Base-by-base conservation (phyloP, 768 basidiomycete genomes). In the Xerocomellus intermedius region DNA sequence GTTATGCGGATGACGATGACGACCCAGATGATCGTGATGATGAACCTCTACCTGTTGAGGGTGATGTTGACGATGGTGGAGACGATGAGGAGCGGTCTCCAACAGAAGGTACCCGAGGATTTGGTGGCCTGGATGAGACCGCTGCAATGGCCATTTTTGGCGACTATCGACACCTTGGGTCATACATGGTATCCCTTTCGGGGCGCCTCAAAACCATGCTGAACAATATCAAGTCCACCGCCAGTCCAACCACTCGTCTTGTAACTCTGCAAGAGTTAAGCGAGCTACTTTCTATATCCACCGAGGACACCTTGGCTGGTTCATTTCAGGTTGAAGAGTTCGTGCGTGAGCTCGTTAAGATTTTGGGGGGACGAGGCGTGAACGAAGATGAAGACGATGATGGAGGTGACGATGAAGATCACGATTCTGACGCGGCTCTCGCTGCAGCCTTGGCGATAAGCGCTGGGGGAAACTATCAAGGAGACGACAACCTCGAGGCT, bases 291-390 rank as follows among this genome's bases (percentile, higher is more conserved):
- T 91, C 91, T 57, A 95, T 98, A 74, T 93, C 92, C 72, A 98
- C 94, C 2, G 96, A 98, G 74, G 97, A 99, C 69, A 98, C 94
- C 8, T 77, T 99, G 43, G 90, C 92, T 9, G 94, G 94, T 39
- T 95, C 91, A n/a, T 96, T 99, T 75, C 91, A 89, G 59, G 87
- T 95, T 21, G 94, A 96, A 63, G 82, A 86, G 35, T 98, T 92
- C 68, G 91, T 95, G 30, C 84, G 87, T 62, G 96, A 97, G 69
- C 81, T 99, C 37, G 87, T 99, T 57, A 85, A 85, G 66, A 94
- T 98, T 61, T 79, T 98, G 36, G 91, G 91, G 35, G 92, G 89
- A 13, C 86, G 82, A 26, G 86, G 87, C 35, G 81, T 76, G 42
- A 84, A 84, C 16, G 82, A 79, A 24, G 86, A 85, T n/a, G 87